phyloP scores from a whole-genome alignment of 2,329 filamentous ascomycete species.

The Claviceps digitariae region DNA sequence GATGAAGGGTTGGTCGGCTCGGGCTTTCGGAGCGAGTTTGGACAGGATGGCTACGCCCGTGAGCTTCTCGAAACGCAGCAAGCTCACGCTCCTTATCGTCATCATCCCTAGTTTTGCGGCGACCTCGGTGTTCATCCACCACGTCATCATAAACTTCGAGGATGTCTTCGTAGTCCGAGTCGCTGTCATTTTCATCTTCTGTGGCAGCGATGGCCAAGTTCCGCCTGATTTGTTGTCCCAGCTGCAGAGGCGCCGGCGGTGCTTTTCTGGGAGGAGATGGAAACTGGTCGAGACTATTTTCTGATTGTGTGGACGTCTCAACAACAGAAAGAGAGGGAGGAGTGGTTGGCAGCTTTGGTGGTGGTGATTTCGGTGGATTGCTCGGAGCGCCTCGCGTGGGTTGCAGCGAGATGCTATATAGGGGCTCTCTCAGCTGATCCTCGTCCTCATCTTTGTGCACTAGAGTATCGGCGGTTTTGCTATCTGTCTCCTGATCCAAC shows the following conservation, averaged over 20 bases:
- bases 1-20: neutral
- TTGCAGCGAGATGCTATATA: constrained; percentile 37
- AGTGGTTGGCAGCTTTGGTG: constrained; percentile 33
- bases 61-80: constrained; percentile 51
- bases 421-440: constrained; percentile 29
- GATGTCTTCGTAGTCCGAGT: constrained; percentile 74
- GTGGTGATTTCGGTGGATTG: constrained; percentile 36
- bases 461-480: constrained; percentile 27
- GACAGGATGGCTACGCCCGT: constrained; percentile 59
- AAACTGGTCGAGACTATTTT: constrained; percentile 36
- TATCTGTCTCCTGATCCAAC: constrained; percentile 41
- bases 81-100: constrained; percentile 69
- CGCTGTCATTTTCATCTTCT: constrained; percentile 49
- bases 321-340: constrained; percentile 27
- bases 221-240: constrained; percentile 25
- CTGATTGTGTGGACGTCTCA: constrained; percentile 29
- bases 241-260: constrained; percentile 71
- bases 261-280: constrained; percentile 60
- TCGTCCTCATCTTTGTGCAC: constrained; percentile 32
- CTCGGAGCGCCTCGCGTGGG: constrained; percentile 43
- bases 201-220: constrained; percentile 10
- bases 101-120: constrained; percentile 74
- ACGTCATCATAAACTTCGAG: constrained; percentile 54
- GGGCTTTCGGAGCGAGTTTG: constrained; percentile 31
- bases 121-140: constrained; percentile 49